These are phyloP conservation scores for Leucocoprinus birnbaumii DNA, from an alignment of 768 basidiomycete genomes.

Conservation along the genomic window DNA sequence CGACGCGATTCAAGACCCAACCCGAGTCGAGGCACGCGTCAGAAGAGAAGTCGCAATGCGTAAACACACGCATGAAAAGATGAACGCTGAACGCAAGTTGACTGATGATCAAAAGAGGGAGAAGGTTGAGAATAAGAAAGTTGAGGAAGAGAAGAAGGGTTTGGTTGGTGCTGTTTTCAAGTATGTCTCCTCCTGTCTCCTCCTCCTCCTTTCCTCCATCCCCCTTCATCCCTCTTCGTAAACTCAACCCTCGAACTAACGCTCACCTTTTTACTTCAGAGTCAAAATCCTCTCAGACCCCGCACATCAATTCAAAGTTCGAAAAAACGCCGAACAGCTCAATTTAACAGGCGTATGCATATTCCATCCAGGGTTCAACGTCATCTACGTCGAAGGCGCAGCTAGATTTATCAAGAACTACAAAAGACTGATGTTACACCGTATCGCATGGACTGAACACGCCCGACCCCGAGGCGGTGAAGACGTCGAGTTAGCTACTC, in stretches of 20 bases:
- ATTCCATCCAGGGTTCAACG: conserved; percentile 84
- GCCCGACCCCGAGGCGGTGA: conserved; percentile 75
- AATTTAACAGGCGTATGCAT: conserved; percentile 87
- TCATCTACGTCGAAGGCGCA: conserved; percentile 94
- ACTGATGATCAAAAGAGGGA: conserved; percentile 87
- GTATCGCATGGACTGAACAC: conserved; percentile 93
- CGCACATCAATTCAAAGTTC: conserved; percentile 92
- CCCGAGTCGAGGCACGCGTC: conserved; percentile 94
- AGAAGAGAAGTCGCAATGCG: conserved; percentile 90
- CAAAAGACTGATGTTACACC: conserved; percentile 79
- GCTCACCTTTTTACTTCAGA: conserved; percentile 46
- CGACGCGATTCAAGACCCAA: conserved; percentile 96
- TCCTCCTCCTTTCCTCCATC: not conserved
- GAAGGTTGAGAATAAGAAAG: conserved; percentile 83
- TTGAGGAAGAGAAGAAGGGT: conserved; percentile 84
- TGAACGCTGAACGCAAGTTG: conserved; percentile 89
- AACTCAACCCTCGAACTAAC: no score
- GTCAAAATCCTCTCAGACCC: conserved; percentile 88
- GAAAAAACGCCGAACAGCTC: conserved; percentile 93
- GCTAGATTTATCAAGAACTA: conserved; percentile 83
- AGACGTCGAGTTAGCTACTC: conserved; percentile 64
- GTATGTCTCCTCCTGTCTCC: conserved; percentile 42
- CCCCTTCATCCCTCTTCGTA: not conserved
- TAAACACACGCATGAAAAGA: conserved; percentile 87
- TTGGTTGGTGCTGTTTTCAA: conserved; percentile 87